phyloP scores from a whole-genome alignment of 805 yeast species.

The Metschnikowia aberdeeniae region DNA sequence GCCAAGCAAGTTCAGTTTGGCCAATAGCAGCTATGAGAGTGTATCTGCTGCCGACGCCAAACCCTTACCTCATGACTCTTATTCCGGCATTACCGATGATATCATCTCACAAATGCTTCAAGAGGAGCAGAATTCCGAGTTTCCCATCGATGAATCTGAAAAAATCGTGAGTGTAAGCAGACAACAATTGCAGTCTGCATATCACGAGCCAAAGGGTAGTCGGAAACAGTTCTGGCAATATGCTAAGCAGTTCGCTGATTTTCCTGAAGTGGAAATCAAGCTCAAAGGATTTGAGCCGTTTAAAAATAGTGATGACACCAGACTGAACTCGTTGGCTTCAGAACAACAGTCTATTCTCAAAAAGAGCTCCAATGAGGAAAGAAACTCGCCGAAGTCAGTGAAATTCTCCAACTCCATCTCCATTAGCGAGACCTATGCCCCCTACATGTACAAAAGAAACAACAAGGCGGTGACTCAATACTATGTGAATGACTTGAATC shows the following conservation, averaged over 20 bases:
- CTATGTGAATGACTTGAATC: constrained; percentile 45
- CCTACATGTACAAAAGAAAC: constrained; percentile 50
- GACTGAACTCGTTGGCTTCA: not conserved
- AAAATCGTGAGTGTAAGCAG: constrained; percentile 1
- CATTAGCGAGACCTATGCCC: constrained; percentile 51
- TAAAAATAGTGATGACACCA: constrained; percentile 3
- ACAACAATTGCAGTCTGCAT: constrained; percentile 7
- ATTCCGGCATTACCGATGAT: constrained; percentile 1
- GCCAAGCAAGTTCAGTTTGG: constrained; percentile 5
- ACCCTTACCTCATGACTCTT: not conserved
- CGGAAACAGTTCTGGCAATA: constrained; percentile 24
- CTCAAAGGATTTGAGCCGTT: constrained; percentile 29
- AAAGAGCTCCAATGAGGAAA: constrained; percentile 1
- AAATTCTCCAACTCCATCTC: constrained; percentile 44
- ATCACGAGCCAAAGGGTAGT: constrained; percentile 2
- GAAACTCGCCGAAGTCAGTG: constrained; percentile 17
- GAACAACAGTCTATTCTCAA: constrained; percentile 15
- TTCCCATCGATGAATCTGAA: constrained; percentile 3
- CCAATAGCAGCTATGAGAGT: constrained; percentile 2
- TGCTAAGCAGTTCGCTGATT: constrained; percentile 36
- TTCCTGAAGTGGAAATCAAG: constrained; percentile 25
- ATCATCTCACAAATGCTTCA: not conserved
- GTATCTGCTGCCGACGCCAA: not conserved
- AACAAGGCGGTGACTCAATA: constrained; percentile 50
- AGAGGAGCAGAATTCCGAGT: constrained; percentile 1